A percentile compares a stretch with the other conserved stretches of the same genome.
These are phyloP conservation scores for Torulaspora delbrueckii DNA, from an alignment of 805 yeast species.

Conservation along the genomic window DNA sequence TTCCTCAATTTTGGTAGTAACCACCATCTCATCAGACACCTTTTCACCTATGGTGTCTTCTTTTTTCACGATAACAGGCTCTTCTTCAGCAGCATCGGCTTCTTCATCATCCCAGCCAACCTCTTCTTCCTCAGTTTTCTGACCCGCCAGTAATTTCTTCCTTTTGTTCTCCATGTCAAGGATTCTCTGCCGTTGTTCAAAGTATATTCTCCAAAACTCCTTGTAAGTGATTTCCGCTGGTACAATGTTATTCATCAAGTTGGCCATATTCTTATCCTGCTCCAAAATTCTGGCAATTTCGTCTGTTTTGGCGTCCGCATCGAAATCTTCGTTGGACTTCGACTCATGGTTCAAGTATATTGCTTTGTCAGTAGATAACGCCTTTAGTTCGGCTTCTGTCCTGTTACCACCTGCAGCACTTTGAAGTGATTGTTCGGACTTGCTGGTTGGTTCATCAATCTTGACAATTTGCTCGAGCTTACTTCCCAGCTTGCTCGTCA, in stretches of 20 bases:
- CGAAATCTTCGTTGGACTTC: conserved; percentile 34
- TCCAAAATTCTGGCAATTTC: conserved; percentile 46
- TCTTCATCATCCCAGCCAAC: conserved; percentile 39
- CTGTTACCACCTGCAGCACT: conserved; percentile 48
- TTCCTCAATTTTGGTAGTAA: conserved; percentile 31
- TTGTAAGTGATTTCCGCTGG: conserved; percentile 56
- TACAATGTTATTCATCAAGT: conserved; percentile 57
- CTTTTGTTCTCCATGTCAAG: conserved; percentile 60
- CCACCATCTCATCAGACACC: conserved; percentile 11
- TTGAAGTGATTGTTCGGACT: conserved; percentile 26
- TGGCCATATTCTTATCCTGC: conserved; percentile 47
- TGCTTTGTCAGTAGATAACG: conserved; percentile 47
- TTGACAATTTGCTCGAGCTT: conserved; percentile 24
- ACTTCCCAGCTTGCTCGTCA: conserved; percentile 20
- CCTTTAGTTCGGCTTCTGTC: conserved; percentile 58
- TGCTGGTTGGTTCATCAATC: conserved; percentile 6
- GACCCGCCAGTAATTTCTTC: conserved; percentile 51
- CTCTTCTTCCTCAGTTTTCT: conserved; percentile 33
- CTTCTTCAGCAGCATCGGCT: conserved; percentile 21
- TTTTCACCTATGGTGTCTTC: conserved; percentile 12
- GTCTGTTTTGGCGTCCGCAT: conserved; percentile 44
- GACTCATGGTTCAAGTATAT: conserved; percentile 37
- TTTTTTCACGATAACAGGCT: conserved; percentile 14
- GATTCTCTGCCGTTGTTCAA: conserved; percentile 48
- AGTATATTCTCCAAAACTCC: conserved; percentile 74